Conservation (phyloP, 306 rosid species). For the Prunus mira region DNA sequence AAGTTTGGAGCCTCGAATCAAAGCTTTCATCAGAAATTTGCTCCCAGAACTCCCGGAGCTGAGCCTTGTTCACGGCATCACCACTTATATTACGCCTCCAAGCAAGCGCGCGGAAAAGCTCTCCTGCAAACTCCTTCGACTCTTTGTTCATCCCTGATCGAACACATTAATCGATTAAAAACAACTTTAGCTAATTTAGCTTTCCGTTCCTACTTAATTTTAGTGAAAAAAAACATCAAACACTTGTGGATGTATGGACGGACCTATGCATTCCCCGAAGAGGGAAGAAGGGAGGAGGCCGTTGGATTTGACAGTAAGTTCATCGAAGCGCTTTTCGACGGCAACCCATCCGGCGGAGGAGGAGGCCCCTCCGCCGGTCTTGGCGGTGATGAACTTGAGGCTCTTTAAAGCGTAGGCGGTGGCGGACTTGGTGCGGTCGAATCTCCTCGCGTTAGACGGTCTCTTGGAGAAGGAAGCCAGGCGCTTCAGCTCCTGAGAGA, state of each 20-base stretch:
- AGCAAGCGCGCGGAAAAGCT: conserved; percentile 55
- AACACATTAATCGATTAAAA: too few species aligned
- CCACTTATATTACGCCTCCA: conserved; percentile 35
- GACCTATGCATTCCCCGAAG: conserved; percentile 60
- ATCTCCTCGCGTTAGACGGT: conserved; percentile 15
- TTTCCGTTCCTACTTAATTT: neutral
- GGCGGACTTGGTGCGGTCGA: conserved; percentile 49
- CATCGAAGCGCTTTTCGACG: conserved; percentile 45
- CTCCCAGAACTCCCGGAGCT: conserved; percentile 52
- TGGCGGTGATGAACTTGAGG: conserved; percentile 48
- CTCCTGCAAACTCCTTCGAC: conserved; percentile 57
- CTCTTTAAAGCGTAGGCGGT: conserved; percentile 51
- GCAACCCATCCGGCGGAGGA: conserved; percentile 35
- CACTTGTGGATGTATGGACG: neutral
- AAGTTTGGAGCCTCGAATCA: conserved; percentile 55
- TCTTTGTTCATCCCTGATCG: conserved; percentile 55
- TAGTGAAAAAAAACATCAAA: neutral
- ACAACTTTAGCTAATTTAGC: too few species aligned
- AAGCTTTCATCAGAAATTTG: conserved; percentile 55
- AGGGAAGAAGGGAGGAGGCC: conserved; percentile 44
- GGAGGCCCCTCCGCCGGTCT: conserved; percentile 18
- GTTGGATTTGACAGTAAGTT: conserved; percentile 41
- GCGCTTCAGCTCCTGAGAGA: conserved; percentile 56
- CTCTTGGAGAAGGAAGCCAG: conserved; percentile 36
- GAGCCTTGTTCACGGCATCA: conserved; percentile 39